Evolutionary conservation across 257 asterid genomes (phyloP).

Genomic region (Solanum phureja): DNA sequence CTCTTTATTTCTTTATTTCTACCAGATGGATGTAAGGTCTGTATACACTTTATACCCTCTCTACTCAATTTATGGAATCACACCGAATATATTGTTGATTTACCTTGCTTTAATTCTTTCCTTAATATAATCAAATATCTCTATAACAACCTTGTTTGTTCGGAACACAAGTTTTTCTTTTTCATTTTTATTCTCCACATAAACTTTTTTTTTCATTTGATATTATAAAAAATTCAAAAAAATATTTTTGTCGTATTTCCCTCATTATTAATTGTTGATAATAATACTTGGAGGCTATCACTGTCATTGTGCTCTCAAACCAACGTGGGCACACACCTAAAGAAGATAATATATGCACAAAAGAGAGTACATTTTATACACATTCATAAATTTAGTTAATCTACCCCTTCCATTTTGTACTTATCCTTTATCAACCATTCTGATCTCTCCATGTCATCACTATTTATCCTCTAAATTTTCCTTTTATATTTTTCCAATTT

Average conservation of each 20-base stretch:
- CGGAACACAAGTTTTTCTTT: not conserved
- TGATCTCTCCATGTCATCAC: slow-evolving; percentile 36
- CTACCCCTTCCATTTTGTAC: not conserved
- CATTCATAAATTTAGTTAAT: not conserved
- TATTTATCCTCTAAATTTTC: slow-evolving; percentile 16
- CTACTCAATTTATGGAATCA: not conserved
- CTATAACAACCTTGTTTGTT: not conserved
- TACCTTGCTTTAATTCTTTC: not conserved
- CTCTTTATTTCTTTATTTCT: no score
- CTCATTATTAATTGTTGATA: not conserved
- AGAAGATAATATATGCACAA: not conserved
- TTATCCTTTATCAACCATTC: slow-evolving; percentile 42
- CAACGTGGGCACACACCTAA: not conserved
- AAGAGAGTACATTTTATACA: not conserved
- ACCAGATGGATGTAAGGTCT: no score
- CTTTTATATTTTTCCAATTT: not conserved
- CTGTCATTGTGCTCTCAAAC: not conserved
- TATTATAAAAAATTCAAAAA: not conserved
- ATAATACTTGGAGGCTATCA: not conserved
- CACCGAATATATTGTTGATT: not conserved
- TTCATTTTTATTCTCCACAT: not conserved
- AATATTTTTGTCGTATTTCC: not conserved
- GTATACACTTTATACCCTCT: accelerated
- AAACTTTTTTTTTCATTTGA: not conserved
- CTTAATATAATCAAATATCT: not conserved